These are phyloP conservation scores for Xylaria sp. DNA, from an alignment of 2,329 filamentous ascomycete genomes.

Conservation along the genomic window DNA sequence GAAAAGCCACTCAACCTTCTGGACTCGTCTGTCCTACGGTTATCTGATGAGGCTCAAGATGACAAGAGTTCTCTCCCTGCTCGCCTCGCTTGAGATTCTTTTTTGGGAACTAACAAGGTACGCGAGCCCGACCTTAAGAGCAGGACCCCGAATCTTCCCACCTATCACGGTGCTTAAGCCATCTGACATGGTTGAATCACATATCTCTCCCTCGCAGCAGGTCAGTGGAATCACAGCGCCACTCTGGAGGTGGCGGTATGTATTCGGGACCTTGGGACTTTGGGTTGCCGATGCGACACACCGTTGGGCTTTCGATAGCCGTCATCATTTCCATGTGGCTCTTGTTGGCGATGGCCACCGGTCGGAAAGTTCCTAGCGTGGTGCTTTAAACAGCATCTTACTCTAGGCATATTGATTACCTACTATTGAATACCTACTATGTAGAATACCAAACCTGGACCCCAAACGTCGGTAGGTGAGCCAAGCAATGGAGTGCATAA, in stretches of 20 bases:
- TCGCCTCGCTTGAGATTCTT: slow-evolving; percentile 26
- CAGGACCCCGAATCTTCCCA: slow-evolving; percentile 11
- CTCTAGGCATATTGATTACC: slow-evolving; percentile 12
- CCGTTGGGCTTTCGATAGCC: slow-evolving; percentile 21
- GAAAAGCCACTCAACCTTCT: slow-evolving; percentile 26
- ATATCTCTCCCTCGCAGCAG: slow-evolving; percentile 5
- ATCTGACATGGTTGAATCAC: slow-evolving; percentile 26
- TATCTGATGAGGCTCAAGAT: slow-evolving; percentile 34
- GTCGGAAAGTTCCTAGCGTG: slow-evolving; percentile 25
- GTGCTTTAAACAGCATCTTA: slow-evolving; percentile 20
- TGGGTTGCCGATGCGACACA: slow-evolving; percentile 17
- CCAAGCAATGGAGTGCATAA: slow-evolving; percentile 17
- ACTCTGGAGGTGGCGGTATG: slow-evolving; percentile 31
- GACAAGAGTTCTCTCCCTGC: slow-evolving; percentile 8
- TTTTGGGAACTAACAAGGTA: slow-evolving; percentile 28
- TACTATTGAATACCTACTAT: too few relatives aligned
- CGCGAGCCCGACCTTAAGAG: slow-evolving; percentile 12
- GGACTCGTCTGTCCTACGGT: not conserved
- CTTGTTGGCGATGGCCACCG: slow-evolving; percentile 3
- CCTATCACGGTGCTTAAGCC: slow-evolving; percentile 18
- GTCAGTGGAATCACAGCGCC: slow-evolving; percentile 26
- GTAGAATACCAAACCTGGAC: too few relatives aligned
- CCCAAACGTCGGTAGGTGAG: too few relatives aligned
- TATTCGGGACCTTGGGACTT: slow-evolving; percentile 12
- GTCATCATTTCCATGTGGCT: slow-evolving; percentile 22